These are phyloP conservation scores for Camellia oleifera DNA, from an alignment of 179 eudicot genomes.

Conservation along the genomic window DNA sequence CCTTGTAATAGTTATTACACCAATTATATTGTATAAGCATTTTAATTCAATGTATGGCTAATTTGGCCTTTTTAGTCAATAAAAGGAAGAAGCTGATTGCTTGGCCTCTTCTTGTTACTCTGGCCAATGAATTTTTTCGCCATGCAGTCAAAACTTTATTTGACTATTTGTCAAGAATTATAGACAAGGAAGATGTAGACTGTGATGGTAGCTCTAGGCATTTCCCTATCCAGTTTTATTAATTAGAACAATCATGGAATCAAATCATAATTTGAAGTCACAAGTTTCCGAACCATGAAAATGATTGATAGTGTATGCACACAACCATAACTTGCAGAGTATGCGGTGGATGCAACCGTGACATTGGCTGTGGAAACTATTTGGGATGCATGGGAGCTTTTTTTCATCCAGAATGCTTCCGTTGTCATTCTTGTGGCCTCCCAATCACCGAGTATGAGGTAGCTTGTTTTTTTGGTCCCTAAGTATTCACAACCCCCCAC, in stretches of 20 bases:
- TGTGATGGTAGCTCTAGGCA: background rate
- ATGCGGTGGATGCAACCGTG: slow-evolving; percentile 84
- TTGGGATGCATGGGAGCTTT: slow-evolving; percentile 95
- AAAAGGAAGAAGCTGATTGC: slow-evolving; percentile 11
- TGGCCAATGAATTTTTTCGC: background rate
- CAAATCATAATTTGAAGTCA: background rate
- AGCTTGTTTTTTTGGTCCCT: slow-evolving; percentile 10
- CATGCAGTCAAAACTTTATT: slow-evolving; percentile 1
- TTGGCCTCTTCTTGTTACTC: slow-evolving; percentile 8
- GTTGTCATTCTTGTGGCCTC: slow-evolving; percentile 73
- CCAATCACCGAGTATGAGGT: slow-evolving; percentile 98
- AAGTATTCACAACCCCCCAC: background rate
- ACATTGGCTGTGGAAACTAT: slow-evolving; percentile 78
- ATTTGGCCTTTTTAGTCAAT: background rate
- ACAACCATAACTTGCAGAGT: slow-evolving; percentile 42
- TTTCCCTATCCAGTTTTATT: background rate
- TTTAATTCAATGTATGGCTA: background rate
- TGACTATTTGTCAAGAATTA: background rate
- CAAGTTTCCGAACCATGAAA: background rate
- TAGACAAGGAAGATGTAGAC: slow-evolving; percentile 10
- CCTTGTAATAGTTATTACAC: background rate
- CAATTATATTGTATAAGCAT: background rate
- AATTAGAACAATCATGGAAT: background rate
- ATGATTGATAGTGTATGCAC: slow-evolving; percentile 6
- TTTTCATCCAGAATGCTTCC: slow-evolving; percentile 90